Evolutionary conservation across 1,284 basidiomycete genomes (phyloP).

Genomic region (Gastroboletus turbinatus): DNA sequence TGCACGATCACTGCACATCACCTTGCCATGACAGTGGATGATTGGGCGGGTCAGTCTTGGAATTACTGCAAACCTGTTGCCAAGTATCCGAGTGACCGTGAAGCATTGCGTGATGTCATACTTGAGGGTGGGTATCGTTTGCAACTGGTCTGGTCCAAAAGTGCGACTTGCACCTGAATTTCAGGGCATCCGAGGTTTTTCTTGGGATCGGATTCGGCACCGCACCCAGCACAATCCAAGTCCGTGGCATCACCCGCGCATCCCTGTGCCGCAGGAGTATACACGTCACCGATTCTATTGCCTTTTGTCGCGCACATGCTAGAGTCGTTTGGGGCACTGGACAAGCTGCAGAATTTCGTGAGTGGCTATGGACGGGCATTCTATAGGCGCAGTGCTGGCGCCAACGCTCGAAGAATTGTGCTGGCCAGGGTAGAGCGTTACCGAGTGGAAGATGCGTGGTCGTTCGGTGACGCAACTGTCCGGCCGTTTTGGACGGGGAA

Average conservation of each 20-base stretch:
- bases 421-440: slow-evolving; percentile 39
- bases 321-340: slow-evolving; percentile 84
- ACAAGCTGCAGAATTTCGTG: slow-evolving; percentile 78
- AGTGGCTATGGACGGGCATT: slow-evolving; percentile 78
- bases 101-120: slow-evolving; percentile 83
- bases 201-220: slow-evolving; percentile 96
- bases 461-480: slow-evolving; percentile 56
- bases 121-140: slow-evolving; percentile 56
- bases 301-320: slow-evolving; percentile 84
- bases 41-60: slow-evolving; percentile 96
- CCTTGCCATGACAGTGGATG: slow-evolving; percentile 91
- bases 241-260: slow-evolving; percentile 70
- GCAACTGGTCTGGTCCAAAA: not conserved
- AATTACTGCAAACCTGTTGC: slow-evolving; percentile 99
- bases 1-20: slow-evolving; percentile 99
- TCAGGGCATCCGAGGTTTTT: slow-evolving; percentile 94
- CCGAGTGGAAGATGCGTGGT: slow-evolving; percentile 54
- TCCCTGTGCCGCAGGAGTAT: slow-evolving; percentile 90
- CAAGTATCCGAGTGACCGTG: slow-evolving; percentile 91
- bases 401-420: slow-evolving; percentile 23
- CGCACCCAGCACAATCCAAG: slow-evolving; percentile 85
- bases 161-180: slow-evolving; percentile 1
- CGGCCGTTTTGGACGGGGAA: slow-evolving; percentile 94
- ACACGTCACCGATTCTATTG: slow-evolving; percentile 89
- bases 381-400: slow-evolving; percentile 53